Evolutionary conservation across 805 yeast species (phyloP).

Genomic region (Myxozyma mucilagina): DNA sequence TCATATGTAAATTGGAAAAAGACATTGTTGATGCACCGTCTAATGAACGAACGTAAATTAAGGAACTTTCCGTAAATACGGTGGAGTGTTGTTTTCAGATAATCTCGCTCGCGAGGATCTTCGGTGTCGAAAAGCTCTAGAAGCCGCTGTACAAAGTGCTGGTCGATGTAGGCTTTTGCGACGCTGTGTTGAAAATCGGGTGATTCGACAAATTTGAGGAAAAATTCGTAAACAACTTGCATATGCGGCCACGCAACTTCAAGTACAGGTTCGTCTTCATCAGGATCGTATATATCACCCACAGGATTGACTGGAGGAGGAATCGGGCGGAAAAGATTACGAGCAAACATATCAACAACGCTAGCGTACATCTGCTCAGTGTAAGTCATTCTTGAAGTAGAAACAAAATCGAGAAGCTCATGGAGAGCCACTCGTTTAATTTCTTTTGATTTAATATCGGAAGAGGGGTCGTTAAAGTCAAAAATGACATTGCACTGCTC

Average conservation of each 20-base stretch:
- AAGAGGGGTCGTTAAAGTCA: conserved; percentile 91
- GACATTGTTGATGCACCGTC: conserved; percentile 88
- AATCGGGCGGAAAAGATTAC: conserved; percentile 88
- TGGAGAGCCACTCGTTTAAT: conserved; percentile 82
- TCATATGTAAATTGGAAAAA: conserved; percentile 92
- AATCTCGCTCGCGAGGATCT: conserved; percentile 95
- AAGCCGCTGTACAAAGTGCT: conserved; percentile 74
- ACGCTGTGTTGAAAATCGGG: conserved; percentile 91
- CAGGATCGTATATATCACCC: conserved; percentile 96
- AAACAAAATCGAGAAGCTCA: conserved; percentile 85
- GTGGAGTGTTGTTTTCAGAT: conserved; percentile 90
- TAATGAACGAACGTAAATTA: conserved; percentile 82
- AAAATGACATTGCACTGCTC: conserved; percentile 94
- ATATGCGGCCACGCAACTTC: conserved; percentile 99
- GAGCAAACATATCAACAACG: conserved; percentile 85
- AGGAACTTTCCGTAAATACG: conserved; percentile 94
- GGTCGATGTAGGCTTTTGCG: conserved; percentile 93
- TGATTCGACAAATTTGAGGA: conserved; percentile 86
- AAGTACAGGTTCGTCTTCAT: conserved; percentile 96
- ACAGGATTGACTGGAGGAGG: conserved; percentile 98
- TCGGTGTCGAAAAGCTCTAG: conserved; percentile 93
- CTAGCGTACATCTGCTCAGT: conserved; percentile 88
- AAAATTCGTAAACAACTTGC: conserved; percentile 94
- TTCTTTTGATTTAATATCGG: conserved; percentile 90
- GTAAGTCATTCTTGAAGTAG: conserved; percentile 76